Conservation (phyloP, 108 stramenopile genomes). For the Nitzschia putrida region DNA sequence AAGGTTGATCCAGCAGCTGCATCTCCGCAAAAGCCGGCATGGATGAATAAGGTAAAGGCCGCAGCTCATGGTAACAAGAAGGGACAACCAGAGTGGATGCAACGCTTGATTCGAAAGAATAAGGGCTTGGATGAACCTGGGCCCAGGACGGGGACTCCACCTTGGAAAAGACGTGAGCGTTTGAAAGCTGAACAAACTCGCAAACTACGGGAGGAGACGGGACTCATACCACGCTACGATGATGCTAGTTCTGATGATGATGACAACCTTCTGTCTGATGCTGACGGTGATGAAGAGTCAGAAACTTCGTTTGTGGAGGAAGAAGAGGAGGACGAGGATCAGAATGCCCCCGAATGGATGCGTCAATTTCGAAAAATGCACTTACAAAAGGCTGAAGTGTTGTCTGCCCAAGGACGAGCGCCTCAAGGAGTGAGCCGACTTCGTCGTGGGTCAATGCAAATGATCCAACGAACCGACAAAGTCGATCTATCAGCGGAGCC, state of each 20-base stretch:
- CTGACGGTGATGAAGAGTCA: neutral
- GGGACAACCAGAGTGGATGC: slow-evolving; percentile 21
- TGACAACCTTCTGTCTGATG: neutral
- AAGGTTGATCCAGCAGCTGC: slow-evolving; percentile 14
- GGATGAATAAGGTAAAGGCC: slow-evolving; percentile 24
- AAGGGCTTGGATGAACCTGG: slow-evolving; percentile 13
- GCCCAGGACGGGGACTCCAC: slow-evolving; percentile 3
- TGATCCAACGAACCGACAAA: slow-evolving; percentile 12
- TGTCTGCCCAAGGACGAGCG: slow-evolving; percentile 25
- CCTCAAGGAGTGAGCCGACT: slow-evolving; percentile 16
- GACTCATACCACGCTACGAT: slow-evolving; percentile 13
- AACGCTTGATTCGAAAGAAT: neutral
- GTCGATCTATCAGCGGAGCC: slow-evolving; percentile 6
- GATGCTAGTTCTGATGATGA: neutral
- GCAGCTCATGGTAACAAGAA: slow-evolving; percentile 4
- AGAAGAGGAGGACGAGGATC: neutral
- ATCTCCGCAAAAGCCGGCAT: slow-evolving; percentile 5
- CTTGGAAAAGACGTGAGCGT: slow-evolving; percentile 14
- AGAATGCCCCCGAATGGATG: slow-evolving; percentile 27
- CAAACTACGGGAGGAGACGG: slow-evolving; percentile 14
- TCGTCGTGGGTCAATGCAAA: slow-evolving; percentile 16
- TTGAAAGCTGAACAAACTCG: slow-evolving; percentile 16
- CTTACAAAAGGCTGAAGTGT: slow-evolving; percentile 12
- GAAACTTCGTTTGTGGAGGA: neutral
- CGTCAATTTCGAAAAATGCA: slow-evolving; percentile 23